Conservation (phyloP, 2,329 filamentous ascomycete species). For the Aspergillus sclerotialis region DNA sequence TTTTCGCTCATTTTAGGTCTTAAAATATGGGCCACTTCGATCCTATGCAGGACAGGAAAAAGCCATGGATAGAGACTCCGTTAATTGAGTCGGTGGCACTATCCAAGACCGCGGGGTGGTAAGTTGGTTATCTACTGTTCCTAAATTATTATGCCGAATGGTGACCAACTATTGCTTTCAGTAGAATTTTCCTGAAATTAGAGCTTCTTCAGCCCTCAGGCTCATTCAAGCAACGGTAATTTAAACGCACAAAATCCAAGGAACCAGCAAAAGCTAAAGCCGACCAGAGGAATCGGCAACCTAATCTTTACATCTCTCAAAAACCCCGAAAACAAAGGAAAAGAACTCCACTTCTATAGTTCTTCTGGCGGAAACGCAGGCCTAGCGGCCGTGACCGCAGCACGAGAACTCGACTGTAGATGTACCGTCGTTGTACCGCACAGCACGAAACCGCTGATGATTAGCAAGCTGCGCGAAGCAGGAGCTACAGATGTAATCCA, state of each 20-base stretch:
- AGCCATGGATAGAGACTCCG: slow-evolving; percentile 35
- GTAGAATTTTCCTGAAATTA: slow-evolving; percentile 74
- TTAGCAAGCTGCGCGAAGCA: slow-evolving; percentile 58
- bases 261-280: background rate
- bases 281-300: slow-evolving; percentile 30
- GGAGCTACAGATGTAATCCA: slow-evolving; percentile 60
- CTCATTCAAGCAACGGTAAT: slow-evolving; percentile 67
- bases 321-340: slow-evolving; percentile 17
- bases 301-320: slow-evolving; percentile 22
- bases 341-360: slow-evolving; percentile 62
- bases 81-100: slow-evolving; percentile 29
- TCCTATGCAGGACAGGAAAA: slow-evolving; percentile 6
- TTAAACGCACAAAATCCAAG: background rate
- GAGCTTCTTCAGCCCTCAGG: slow-evolving; percentile 74
- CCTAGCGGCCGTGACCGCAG: slow-evolving; percentile 67
- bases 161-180: slow-evolving; percentile 7
- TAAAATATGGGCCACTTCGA: background rate
- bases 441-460: slow-evolving; percentile 59
- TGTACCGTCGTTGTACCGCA: slow-evolving; percentile 67
- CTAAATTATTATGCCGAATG: background rate
- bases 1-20: too few relatives aligned
- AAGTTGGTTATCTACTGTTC: slow-evolving; percentile 4
- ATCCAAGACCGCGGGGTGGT: slow-evolving; percentile 35
- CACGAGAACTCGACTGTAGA: slow-evolving; percentile 53
- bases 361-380: slow-evolving; percentile 77